Evolutionary conservation across 495 filamentous ascomycete genomes (phyloP), one percentile per base, ranked within the genome.

Genomic region (Emericellopsis terricola): DNA sequence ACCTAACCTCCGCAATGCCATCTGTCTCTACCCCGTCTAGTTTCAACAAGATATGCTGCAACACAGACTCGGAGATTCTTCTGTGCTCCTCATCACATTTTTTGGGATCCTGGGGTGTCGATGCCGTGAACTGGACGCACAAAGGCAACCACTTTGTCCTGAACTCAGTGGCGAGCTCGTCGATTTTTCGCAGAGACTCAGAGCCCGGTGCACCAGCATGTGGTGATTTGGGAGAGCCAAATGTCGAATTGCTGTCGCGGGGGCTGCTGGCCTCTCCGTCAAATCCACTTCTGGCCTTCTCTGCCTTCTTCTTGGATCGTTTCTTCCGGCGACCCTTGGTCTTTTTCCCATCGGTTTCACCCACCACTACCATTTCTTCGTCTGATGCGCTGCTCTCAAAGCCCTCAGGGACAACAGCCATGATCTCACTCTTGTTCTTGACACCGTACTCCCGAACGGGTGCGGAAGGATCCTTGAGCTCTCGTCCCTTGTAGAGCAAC

Each of bases 21-120:
- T 76, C 69, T 2, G 72, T 76, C 36, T 87, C 81, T 17, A 94
- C 75, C 10, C 64, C 76, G 58, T 94, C 86, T 17, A 87, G 62
- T 55, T 91, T 94, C 44, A 97, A 43, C 38, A 94, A 41, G 5
- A 87, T 66, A 49, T 94, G 81, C 33, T 71, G 65, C 62, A 96
- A 57, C 35, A 94, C 77, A 3, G 73, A 81, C 61, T 94, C 89
- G 18, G 68, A 75, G 21, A 94, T 47, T 49, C 71, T 79, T 52
- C 78, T 75, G 40, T 94, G 75, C 41, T 87, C 78, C 27, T 80
- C 78, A 14, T 72, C 71, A 27, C 72, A 62, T 56, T 76, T 76
- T 52, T 79, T 77, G 14, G 51, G 43, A 16, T 94, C 84, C 3
- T 43, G 44, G 0, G 89, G 89, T 10, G 87, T 76, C 14, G 62